Evolutionary conservation across 192 early-diverging fungal species (phyloP).

Genomic region (Haplosporangium gracile): DNA sequence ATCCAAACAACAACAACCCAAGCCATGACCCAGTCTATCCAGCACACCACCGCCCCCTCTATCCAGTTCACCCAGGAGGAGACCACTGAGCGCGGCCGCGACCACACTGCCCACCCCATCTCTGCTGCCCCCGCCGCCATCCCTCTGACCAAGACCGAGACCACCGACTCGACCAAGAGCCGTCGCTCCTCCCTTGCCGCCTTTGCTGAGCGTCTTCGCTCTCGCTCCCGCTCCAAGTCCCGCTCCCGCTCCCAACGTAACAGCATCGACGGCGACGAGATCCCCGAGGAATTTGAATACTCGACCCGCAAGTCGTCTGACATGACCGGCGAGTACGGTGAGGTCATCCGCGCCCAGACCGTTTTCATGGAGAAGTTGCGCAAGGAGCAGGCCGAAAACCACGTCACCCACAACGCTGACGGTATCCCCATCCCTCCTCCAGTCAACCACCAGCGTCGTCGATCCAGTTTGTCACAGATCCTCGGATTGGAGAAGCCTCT

Average conservation of each 20-base stretch:
- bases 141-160: slow-evolving; percentile 4
- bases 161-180: slow-evolving; percentile 14
- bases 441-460: slow-evolving; percentile 13
- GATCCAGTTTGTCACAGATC: slow-evolving; percentile 24
- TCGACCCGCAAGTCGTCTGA: slow-evolving; percentile 24
- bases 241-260: slow-evolving; percentile 26
- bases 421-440: slow-evolving; percentile 34
- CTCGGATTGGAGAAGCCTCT: slow-evolving; percentile 41
- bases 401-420: slow-evolving; percentile 25
- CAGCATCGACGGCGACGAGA: slow-evolving; percentile 8
- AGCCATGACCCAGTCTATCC: slow-evolving; percentile 18
- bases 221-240: slow-evolving; percentile 25
- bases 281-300: slow-evolving; percentile 10
- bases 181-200: slow-evolving; percentile 34
- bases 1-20: slow-evolving; percentile 1
- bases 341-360: slow-evolving; percentile 24
- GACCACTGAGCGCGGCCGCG: slow-evolving; percentile 14
- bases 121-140: slow-evolving; percentile 3
- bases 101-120: not conserved
- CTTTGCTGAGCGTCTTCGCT: slow-evolving; percentile 38
- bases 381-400: slow-evolving; percentile 22
- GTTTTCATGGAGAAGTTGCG: slow-evolving; percentile 41
- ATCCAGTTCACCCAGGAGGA: slow-evolving; percentile 27
- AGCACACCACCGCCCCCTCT: slow-evolving; percentile 17
- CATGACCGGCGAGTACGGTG: slow-evolving; percentile 17